Evolutionary conservation across 2,329 filamentous ascomycete genomes (phyloP), one percentile per base, ranked within the genome.

Genomic region (Emmonsiellopsis sp.): DNA sequence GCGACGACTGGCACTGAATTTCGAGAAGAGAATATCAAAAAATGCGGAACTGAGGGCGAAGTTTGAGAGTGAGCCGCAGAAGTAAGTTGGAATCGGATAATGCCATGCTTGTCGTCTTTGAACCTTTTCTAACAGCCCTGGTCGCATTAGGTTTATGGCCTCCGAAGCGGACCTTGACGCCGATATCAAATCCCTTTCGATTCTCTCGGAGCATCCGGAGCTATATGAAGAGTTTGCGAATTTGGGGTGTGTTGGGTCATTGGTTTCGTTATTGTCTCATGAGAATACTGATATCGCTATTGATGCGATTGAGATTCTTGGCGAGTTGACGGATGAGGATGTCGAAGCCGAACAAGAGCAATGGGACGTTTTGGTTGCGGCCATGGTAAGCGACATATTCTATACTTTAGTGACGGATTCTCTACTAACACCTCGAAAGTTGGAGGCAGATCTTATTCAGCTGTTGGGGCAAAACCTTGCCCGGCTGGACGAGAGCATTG

Each of bases 281-380:
- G 93, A 98, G 63, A 98, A 98, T 67, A 92, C 91, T 0, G 93
- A 98, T 65, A 94, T 98, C 59, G 90, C 93, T 9, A 95, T 97
- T 62, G 88, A 86, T 58, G 88, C 86, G 0, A 84, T 95, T 49
- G 87, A 97, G 72, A 87, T 96, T 46, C 82, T 98, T 50, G 85
- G 83, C 53, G 93, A 98, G 72, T 75, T 97, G 60, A 94, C 89
- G 11, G 93, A 97, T 63, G 91, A 98, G 66, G 92, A 97, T 65
- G 89, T 95, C 2, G 79, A 84, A 42, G 89, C 87, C 2, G 83
- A 86, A 55, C 84, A 90, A 61, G 82, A 82, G 53, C 84, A 96
- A 63, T 96, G 91, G 89, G 82, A 86, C 56, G 76, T 72, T 1
- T 72, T 98, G 7, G 89, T 91, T 0, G 73, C 79, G 57, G 77